Conservation (phyloP, 352 stramenopile genomes). For the Globisporangium cederbergense region DNA sequence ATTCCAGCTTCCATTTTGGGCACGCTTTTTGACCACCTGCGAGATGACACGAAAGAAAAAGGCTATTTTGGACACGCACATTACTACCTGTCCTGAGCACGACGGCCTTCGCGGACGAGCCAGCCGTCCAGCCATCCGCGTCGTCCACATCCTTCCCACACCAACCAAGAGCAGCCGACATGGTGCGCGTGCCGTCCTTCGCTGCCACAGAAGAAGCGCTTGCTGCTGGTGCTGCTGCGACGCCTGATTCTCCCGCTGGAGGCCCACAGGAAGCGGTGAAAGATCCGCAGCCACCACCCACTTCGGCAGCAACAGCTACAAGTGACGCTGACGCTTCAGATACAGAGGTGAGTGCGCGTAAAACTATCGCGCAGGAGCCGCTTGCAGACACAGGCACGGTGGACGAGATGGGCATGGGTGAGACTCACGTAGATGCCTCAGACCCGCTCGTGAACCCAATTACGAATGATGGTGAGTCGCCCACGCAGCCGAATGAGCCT, state of each 20-base stretch:
- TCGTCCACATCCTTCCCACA: not conserved
- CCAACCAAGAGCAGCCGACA: not conserved
- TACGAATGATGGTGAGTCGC: not conserved
- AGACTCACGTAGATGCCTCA: not conserved
- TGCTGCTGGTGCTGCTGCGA: not conserved
- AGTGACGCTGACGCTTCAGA: not conserved
- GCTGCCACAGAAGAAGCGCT: not conserved
- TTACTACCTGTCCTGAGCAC: not conserved
- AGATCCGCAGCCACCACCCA: conserved; percentile 7
- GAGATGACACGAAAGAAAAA: not conserved
- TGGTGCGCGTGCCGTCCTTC: not conserved
- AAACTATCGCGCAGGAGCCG: not conserved
- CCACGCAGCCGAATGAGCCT: not conserved
- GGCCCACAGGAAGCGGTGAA: not conserved
- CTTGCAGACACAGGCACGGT: not conserved
- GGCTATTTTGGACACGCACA: not conserved
- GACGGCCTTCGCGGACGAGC: not conserved
- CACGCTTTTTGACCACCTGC: not conserved
- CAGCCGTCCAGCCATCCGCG: not conserved
- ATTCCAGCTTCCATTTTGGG: no score
- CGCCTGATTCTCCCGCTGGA: not conserved
- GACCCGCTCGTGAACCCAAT: not conserved
- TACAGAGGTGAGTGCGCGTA: not conserved
- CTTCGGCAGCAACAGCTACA: not conserved
- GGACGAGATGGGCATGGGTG: not conserved